Evolutionary conservation across 805 yeast genomes (phyloP), one percentile per base, ranked within the genome.

Genomic region (Lachancea thermotolerans): DNA sequence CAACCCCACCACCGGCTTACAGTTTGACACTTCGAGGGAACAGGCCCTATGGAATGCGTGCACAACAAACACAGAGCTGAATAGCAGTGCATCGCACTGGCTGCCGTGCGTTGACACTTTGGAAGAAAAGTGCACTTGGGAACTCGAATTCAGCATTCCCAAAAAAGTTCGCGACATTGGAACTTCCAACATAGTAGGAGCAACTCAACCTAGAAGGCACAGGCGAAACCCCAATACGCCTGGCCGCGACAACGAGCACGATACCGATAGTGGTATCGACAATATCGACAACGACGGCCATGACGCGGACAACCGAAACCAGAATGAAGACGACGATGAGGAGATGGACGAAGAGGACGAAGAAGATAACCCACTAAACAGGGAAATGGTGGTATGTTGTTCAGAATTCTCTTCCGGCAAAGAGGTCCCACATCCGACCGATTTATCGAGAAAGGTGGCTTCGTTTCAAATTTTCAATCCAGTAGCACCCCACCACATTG

Each of bases 51-150:
- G 96, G 95, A 93, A 83, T 57, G 95, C 87, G 2, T 89, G 85
- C 63, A 91, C 98, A 0, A 72, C 78, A 1, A 90, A 91, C 57
- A 73, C 86, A 4, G 89, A 87, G 27, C 65, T 82, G 37, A 87
- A 88, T 14, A 73, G 84, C 3, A 78, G 93, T 12, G 85, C 98
- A 0, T 86, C 96, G 2, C 83, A 89, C n/a, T 93, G 99, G 99
- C 85, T 93, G 40, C 99, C 99, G 0, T 93, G 99, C 60, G 74
- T 93, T 5, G 97, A 93, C 52, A 85, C 83, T 37, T 63, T 89
- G 29, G 83, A 90, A 77, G 96, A 89, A 55, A 77, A 87, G 49
- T 83, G 85, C 36, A 84, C 96, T 0, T 93, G 98, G 98, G 89
- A 89, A 50, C 60, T 93, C 9, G 95, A 87, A 58, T 70, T 93